Conservation (phyloP, 2,329 filamentous ascomycete genomes). For the Colletotrichum sp. region DNA sequence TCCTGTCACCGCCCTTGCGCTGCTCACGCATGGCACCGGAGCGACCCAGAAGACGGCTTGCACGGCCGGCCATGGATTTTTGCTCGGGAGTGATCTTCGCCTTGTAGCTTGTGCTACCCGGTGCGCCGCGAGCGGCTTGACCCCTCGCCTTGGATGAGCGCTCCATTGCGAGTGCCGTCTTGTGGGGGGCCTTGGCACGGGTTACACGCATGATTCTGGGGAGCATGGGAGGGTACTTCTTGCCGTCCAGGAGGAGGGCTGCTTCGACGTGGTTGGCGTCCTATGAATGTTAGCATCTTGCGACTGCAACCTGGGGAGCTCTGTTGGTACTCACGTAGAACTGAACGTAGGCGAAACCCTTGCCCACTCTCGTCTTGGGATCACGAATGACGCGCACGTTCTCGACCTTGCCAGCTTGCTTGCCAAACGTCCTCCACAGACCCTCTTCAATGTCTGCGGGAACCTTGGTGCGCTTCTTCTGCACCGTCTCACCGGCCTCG, state of each 20-base stretch:
- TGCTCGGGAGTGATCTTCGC: constrained; percentile 74
- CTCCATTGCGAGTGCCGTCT: constrained; percentile 59
- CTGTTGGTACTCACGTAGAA: constrained; percentile 67
- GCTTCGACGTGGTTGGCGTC: constrained; percentile 88
- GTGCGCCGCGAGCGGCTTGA: constrained; percentile 20
- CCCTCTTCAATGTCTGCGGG: constrained; percentile 93
- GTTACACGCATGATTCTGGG: constrained; percentile 85
- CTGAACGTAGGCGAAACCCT: constrained; percentile 97
- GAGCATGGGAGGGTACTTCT: constrained; percentile 94
- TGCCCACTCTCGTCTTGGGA: constrained; percentile 87
- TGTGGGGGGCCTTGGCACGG: constrained; percentile 78
- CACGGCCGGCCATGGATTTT: constrained; percentile 75
- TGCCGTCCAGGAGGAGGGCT: constrained; percentile 86
- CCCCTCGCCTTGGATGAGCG: constrained; percentile 47
- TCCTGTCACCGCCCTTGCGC: constrained; percentile 27
- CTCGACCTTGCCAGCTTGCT: constrained; percentile 80
- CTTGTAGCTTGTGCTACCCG: constrained; percentile 59
- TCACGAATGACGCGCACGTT: constrained; percentile 93
- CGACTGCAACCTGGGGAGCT: neutral
- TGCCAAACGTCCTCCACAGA: constrained; percentile 80
- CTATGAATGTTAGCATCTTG: constrained; percentile 36
- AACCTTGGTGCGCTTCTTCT: constrained; percentile 75
- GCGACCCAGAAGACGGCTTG: constrained; percentile 74
- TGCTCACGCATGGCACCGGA: constrained; percentile 60
- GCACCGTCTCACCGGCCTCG: constrained; percentile 68